These are phyloP conservation scores for Gnetum montanum DNA, from an alignment of 75 land plant species.

Conservation along the genomic window DNA sequence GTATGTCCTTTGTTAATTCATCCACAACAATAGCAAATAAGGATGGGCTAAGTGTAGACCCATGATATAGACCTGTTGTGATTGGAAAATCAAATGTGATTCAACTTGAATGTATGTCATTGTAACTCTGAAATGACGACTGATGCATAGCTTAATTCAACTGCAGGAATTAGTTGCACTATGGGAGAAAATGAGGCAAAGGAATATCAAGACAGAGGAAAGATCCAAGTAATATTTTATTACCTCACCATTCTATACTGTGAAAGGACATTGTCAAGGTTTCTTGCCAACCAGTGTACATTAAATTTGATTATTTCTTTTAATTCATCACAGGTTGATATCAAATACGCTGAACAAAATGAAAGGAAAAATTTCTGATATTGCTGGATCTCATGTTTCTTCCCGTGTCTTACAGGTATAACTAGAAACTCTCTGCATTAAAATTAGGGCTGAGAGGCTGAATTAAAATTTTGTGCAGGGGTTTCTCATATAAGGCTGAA, in stretches of 20 bases:
- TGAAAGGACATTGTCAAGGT: background rate
- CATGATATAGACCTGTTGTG: too few species aligned
- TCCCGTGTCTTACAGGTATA: slow-evolving; percentile 83
- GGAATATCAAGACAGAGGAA: slow-evolving; percentile 53
- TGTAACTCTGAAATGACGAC: too few species aligned
- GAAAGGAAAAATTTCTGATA: slow-evolving; percentile 77
- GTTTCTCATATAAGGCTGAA: background rate
- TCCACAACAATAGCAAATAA: too few species aligned
- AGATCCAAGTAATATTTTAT: slow-evolving; percentile 50
- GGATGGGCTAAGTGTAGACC: too few species aligned
- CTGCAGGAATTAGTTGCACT: slow-evolving; percentile 59
- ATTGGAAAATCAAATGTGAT: too few species aligned
- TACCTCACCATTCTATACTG: background rate
- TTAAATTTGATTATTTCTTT: too few species aligned
- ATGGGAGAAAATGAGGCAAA: slow-evolving; percentile 84
- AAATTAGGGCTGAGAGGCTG: background rate
- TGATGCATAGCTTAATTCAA: too few species aligned
- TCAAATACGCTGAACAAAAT: slow-evolving; percentile 68
- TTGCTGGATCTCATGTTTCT: slow-evolving; percentile 70
- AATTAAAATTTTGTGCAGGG: background rate
- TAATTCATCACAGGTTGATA: slow-evolving; percentile 60
- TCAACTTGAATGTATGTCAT: too few species aligned
- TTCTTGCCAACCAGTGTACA: background rate
- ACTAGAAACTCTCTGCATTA: background rate
- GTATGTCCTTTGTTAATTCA: too few species aligned